Evolutionary conservation across 1,139 yeast species (phyloP), one percentile per base, ranked within the genome.

Genomic region (Yamadazyma siamensis): DNA sequence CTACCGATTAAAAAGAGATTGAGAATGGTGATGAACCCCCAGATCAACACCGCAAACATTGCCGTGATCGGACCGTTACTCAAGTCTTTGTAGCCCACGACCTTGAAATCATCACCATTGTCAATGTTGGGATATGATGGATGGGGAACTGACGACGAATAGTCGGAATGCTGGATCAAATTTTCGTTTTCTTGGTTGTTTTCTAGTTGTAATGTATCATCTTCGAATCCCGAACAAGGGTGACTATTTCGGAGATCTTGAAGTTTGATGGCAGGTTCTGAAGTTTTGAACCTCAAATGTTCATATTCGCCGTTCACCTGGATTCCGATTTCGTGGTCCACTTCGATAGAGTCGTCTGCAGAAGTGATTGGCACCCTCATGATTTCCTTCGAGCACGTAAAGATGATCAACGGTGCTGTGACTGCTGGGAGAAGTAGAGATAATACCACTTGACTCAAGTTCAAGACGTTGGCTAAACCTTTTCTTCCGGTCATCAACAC

Each of bases 381-480:
- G 36, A 80, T 78, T 28, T 72, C 61, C 44, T 77, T 80, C 31
- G 75, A 74, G 39, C 87, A 75, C 0, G 96, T 88, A 57, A 89
- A 89, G 56, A 79, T 83, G 27, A 89, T 77, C 43, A 89, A 62
- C 6, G 97, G 97, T 0, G 96, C 96, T 16, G 89, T 78, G 3
- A 88, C 94, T 39, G 88, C 77, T 1, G 98, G 98, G 35, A 91
- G 65, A 34, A 91, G 71, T 38, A 91, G 56, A 3, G 95, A 82
- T 25, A 91, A 67, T 8, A 86, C 86, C 15, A 91, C 98, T 54
- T 91, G 98, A 38, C 91, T 80, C 8, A 81, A 79, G 49, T 91
- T 91, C 44, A 91, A 67, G 9, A 87, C 84, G 32, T 72, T 74
- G 15, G 91, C 79, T 34, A 91, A 68, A 2, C 98, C 98, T 47